phyloP scores from a whole-genome alignment of 306 rosid species.

The Lagenaria siceraria region DNA sequence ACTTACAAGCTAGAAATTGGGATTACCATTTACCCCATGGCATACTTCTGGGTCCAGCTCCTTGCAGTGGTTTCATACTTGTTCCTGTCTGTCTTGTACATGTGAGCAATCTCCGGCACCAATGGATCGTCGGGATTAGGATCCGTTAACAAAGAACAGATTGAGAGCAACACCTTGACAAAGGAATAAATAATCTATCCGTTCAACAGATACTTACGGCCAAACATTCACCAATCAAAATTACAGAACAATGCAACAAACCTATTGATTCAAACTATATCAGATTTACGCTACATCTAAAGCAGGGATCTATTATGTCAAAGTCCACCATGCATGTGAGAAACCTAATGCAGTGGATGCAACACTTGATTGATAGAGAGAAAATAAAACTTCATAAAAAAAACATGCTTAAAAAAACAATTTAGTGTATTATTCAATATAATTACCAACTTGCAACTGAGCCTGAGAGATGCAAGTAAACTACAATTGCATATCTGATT shows the following conservation, averaged over 20 bases:
- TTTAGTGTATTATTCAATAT: neutral
- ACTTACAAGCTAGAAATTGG: constrained; percentile 1
- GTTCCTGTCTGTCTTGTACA: constrained; percentile 67
- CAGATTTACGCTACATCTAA: neutral
- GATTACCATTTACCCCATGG: constrained; percentile 39
- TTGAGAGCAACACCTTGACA: constrained; percentile 47
- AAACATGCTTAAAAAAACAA: neutral
- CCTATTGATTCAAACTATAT: neutral
- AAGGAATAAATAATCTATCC: neutral
- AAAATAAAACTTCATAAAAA: neutral
- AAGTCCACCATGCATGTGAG: neutral
- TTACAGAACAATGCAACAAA: neutral
- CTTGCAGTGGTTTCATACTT: constrained; percentile 60
- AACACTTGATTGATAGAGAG: neutral
- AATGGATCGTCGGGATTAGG: constrained; percentile 66
- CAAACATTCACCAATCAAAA: neutral
- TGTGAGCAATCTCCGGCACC: constrained; percentile 72
- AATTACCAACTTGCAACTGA: neutral
- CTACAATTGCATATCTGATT: neutral
- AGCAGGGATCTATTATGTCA: neutral
- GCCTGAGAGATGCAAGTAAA: neutral
- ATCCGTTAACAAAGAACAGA: constrained; percentile 59
- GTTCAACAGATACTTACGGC: neutral
- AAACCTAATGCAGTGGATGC: neutral
- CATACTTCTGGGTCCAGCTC: constrained; percentile 73